phyloP scores from a whole-genome alignment of 176 grass and related monocot species.

The Carex parvula region DNA sequence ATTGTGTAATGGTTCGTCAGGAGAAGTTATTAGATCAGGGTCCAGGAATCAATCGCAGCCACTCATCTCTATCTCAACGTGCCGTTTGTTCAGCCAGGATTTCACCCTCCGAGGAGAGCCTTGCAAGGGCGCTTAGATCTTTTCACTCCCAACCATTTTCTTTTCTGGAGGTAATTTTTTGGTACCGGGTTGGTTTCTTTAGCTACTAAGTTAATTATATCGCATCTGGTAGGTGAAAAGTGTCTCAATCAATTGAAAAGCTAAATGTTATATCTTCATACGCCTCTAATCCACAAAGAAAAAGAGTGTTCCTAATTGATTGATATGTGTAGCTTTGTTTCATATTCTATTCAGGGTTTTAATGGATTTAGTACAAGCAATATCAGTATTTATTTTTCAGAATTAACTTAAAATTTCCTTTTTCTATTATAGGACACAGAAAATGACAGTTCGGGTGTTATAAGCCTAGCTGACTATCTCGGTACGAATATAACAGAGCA shows the following conservation, averaged over 20 bases:
- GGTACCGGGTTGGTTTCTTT: neutral
- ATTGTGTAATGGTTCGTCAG: slow-evolving; percentile 27
- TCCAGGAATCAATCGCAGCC: slow-evolving; percentile 41
- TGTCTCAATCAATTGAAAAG: neutral
- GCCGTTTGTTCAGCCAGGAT: slow-evolving; percentile 66
- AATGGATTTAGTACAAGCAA: neutral
- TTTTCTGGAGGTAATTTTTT: slow-evolving; percentile 57
- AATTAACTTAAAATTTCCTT: neutral
- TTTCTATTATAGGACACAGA: neutral
- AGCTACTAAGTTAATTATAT: neutral
- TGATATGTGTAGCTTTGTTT: neutral
- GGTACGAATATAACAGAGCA: slow-evolving; percentile 73
- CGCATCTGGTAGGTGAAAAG: neutral
- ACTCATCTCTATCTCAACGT: slow-evolving; percentile 53
- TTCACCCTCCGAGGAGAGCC: slow-evolving; percentile 65
- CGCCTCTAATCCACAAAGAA: neutral
- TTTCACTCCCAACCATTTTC: slow-evolving; percentile 87
- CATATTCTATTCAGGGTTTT: neutral
- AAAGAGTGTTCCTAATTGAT: neutral
- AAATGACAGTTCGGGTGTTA: slow-evolving; percentile 46
- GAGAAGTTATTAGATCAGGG: slow-evolving; percentile 29
- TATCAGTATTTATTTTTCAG: neutral
- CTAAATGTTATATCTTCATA: neutral
- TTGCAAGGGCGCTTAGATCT: slow-evolving; percentile 70
- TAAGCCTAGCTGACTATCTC: slow-evolving; percentile 92